These are phyloP conservation scores for Boletus vinaceobasis DNA, from an alignment of 768 basidiomycete species.

Conservation along the genomic window DNA sequence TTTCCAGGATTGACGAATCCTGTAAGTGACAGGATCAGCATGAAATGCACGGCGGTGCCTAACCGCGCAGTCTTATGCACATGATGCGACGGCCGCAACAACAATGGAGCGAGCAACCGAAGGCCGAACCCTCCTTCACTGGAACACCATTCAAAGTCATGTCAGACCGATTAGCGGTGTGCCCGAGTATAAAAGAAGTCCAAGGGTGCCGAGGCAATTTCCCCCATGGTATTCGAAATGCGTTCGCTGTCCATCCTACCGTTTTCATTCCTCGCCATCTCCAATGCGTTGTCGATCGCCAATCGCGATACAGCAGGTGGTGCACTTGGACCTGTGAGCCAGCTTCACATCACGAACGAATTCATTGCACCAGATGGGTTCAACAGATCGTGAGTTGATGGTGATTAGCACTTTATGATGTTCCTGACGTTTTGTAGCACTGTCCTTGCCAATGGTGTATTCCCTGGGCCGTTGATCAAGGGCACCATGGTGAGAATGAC, in stretches of 20 bases:
- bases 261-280: conserved; percentile 3
- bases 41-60: neutral
- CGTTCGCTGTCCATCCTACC: conserved; percentile 4
- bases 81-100: neutral
- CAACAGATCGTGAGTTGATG: conserved; percentile 32
- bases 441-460: conserved; percentile 41
- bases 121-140: neutral
- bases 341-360: conserved; percentile 37
- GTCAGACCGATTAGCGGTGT: neutral
- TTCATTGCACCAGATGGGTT: conserved; percentile 49
- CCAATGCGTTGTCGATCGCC: conserved; percentile 1
- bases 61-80: neutral
- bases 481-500: conserved; percentile 32
- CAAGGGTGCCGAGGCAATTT: too few relatives aligned
- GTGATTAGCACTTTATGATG: neutral
- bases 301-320: neutral
- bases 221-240: neutral
- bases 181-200: conserved; percentile 7
- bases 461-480: conserved; percentile 45
- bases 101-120: neutral
- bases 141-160: neutral
- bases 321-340: conserved; percentile 18
- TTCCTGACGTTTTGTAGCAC: conserved; percentile 28
- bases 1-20: neutral
- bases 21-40: neutral